Base-by-base conservation (phyloP, 805 yeast genomes). In the Candida berthetii region DNA sequence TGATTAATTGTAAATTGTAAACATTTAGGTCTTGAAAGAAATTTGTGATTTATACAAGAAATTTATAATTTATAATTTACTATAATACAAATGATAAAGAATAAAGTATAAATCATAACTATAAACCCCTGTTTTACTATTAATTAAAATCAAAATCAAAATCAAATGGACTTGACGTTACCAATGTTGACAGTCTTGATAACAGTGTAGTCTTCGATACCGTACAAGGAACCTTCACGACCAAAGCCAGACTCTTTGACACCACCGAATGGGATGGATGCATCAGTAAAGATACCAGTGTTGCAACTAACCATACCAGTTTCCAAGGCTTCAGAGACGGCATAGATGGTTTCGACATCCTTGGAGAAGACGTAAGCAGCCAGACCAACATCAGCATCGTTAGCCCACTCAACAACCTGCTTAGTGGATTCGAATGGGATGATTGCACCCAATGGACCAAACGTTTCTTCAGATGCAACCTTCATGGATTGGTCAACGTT, bases 161-260 rank as follows among this genome's bases (percentile, higher is more conserved):
- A 19, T 40, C 41, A 46, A 20, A 48, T 22, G 16, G 42, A 35
- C 32, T 39, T 33, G 31, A 48, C 28, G 8, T 68, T 65, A 38
- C 82, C 81, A 31, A 76, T 62, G 22, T 70, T 71, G 33, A 76
- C 64, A 9, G 79, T 64, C 55, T 78, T 78, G 40, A 75, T 61
- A 15, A 71, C 71, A 31, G 73, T 65, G 54, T 77, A 78, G 55
- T 80, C 85, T 28, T 78, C 83, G 45, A 81, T 58, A 31, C 86
- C 87, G 50, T 70, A 70, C 41, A 72, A 58, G 1, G 82, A 74
- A 15, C 85, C 85, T 58, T 81, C 87, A 60, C 85, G 73, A 28
- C 87, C 87, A 55, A 78, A 79, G 0, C 87, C 87, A 20, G 82
- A 74, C 51, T 78, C 78, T 49, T 78, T 77, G 37, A 80, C 66